Base-by-base conservation (phyloP, 768 basidiomycete genomes). In the Lentinula aciculospora region DNA sequence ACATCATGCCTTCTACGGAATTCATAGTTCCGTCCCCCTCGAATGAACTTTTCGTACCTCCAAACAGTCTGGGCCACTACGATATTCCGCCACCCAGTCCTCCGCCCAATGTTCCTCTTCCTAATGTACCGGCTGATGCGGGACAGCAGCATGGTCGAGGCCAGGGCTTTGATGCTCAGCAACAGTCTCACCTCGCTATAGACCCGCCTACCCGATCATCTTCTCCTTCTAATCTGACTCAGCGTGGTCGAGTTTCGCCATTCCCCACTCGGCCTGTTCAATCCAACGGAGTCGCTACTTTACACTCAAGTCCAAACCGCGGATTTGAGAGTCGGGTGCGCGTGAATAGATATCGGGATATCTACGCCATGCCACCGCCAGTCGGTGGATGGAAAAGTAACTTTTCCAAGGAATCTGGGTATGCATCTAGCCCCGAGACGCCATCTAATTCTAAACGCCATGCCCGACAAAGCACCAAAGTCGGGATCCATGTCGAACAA, bases 251-350 rank as follows among this genome's bases (percentile, higher is more conserved):
- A 37, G 76, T 80, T 62, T 61, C 73, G 13, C 81, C 83, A 0
- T 83, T 83, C 69, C 82, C 82, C 23, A 53, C 72, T n/a, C 69
- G 68, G 9, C 79, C 80, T 19, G 60, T 79, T n/a, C 57, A 72
- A 5, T 66, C 48, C 15, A 31, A 17, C 25, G 42, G 27, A 32
- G 58, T 49, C 67, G 49, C 34, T 61, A 56, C 55, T 63, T 62
- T 31, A 62, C 5, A 53, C 58, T 42, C 62, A 63, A 25, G 57
- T 66, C 45, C 66, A 60, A 29, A 59, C 62, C 28, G 60, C 64
- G 28, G 65, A 56, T 36, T 70, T 9, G 71, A 67, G 55, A 64
- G 64, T 50, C 60, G 64, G n/a, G 62, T 67, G 21, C 65, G 66
- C 56, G 65, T 71, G 47, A 53, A 66, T 42, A 60, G 69, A 28